Evolutionary conservation across 176 grass and related monocot species (phyloP).

Genomic region (bread wheat (Triticum aestivum)): DNA sequence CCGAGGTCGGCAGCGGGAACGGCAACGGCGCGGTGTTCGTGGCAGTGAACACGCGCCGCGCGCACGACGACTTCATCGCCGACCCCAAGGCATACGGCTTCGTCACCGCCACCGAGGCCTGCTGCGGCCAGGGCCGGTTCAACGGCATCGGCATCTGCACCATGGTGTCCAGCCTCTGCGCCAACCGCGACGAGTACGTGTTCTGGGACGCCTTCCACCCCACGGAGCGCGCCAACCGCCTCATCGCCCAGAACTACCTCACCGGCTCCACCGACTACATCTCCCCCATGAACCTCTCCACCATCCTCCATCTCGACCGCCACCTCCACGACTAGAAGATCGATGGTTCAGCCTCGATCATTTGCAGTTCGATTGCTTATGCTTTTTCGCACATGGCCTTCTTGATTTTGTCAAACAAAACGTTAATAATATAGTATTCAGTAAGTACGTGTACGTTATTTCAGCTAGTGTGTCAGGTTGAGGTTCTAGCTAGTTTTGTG

Average conservation of each 20-base stretch:
- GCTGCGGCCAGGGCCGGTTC: conserved; percentile 77
- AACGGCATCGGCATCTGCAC: conserved; percentile 91
- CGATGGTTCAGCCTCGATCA: too few species aligned
- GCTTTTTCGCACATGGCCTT: too few species aligned
- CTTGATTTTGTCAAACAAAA: too few species aligned
- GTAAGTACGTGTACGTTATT: too few species aligned
- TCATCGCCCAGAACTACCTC: conserved; percentile 72
- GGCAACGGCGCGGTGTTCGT: conserved; percentile 39
- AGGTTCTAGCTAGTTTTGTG: not conserved
- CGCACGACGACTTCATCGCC: conserved; percentile 71
- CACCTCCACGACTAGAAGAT: conserved; percentile 2
- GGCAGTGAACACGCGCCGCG: conserved; percentile 52
- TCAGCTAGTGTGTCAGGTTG: not conserved
- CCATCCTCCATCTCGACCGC: conserved; percentile 57
- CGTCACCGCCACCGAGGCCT: conserved; percentile 55
- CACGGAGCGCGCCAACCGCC: conserved; percentile 70
- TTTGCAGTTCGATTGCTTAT: too few species aligned
- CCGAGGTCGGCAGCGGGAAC: conserved; percentile 5
- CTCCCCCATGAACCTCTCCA: conserved; percentile 82
- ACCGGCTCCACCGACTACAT: conserved; percentile 35
- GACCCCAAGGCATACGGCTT: conserved; percentile 54
- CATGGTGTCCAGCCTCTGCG: conserved; percentile 51
- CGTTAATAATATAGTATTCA: too few species aligned
- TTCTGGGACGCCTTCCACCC: conserved; percentile 99
- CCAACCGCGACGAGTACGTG: conserved; percentile 55